A percentile compares a stretch with the other conserved stretches of the same genome.
phyloP scores from a whole-genome alignment of 805 yeast species.

The Ogataea nonfermentans region DNA sequence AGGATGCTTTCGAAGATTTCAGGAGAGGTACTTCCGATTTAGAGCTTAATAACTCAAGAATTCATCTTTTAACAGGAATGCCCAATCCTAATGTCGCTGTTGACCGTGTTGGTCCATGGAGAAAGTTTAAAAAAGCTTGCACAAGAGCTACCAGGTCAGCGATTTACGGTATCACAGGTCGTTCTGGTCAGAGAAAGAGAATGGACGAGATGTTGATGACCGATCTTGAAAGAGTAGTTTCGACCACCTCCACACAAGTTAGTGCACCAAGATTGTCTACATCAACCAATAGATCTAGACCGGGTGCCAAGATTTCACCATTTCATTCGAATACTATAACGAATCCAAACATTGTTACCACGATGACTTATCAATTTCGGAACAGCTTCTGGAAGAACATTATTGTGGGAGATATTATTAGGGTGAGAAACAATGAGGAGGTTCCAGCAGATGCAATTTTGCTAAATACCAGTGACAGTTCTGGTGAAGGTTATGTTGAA shows the following conservation, averaged over 20 bases:
- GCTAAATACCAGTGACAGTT: slow-evolving; percentile 63
- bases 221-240: slow-evolving; percentile 15
- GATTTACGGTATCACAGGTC: slow-evolving; percentile 9
- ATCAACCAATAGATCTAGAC: slow-evolving; percentile 18
- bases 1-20: slow-evolving; percentile 78
- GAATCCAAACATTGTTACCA: slow-evolving; percentile 32
- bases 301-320: slow-evolving; percentile 20
- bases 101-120: slow-evolving; percentile 61
- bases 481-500: slow-evolving; percentile 66
- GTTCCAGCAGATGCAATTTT: slow-evolving; percentile 73
- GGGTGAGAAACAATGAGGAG: slow-evolving; percentile 73
- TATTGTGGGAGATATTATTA: slow-evolving; percentile 68
- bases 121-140: slow-evolving; percentile 58
- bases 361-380: slow-evolving; percentile 33
- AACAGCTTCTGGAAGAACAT: slow-evolving; percentile 60
- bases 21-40: slow-evolving; percentile 61
- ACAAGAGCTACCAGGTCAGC: slow-evolving; percentile 33
- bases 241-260: slow-evolving; percentile 10
- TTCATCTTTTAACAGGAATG: slow-evolving; percentile 54
- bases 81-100: slow-evolving; percentile 55
- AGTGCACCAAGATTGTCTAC: slow-evolving; percentile 12
- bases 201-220: slow-evolving; percentile 2
- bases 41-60: slow-evolving; percentile 65
- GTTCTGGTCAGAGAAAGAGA: slow-evolving; percentile 10
- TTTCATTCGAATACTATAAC: slow-evolving; percentile 32